Base-by-base conservation (phyloP, 1,284 basidiomycete species). In the Trametes hirsuta region DNA sequence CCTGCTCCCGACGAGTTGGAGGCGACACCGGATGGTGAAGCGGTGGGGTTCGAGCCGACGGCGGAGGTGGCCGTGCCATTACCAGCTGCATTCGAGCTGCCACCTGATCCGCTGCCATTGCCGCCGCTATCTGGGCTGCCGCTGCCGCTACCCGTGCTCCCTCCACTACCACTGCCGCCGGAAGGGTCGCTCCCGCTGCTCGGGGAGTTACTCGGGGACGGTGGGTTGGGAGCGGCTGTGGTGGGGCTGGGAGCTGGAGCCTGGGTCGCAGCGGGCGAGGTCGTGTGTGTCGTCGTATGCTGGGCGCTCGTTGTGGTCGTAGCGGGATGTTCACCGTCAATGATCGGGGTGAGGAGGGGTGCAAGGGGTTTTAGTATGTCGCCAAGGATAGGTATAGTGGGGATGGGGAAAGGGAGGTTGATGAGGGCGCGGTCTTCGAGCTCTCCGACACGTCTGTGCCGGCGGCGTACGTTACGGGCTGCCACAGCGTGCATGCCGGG, bases 321-420 rank as follows among this genome's bases (percentile, higher is more conserved):
- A 9, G 54, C 62, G 45, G 49, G 62, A 41, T 56, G 58, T 18
- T 48, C 41, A 44, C 69, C 73, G 40, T 57, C 69, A 44, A 66
- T 66, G 51, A 73, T 35, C 2, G 67, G 66, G 4, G 69, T 66
- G 55, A 82, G 55, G 14, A 84, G 18, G 30, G 77, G 68, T 8
- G 66, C 71, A 21, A 77, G 49, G 3, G 56, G 56, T 40, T 58
- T 47, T 15, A 58, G 25, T 3, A 83, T 12, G 3, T 77, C 75
- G 34, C 68, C 70, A 37, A 82, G 66, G 21, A 85, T 52, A 1
- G 82, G 79, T 36, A 82, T 71, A 10, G 77, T 75, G 15, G 79
- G 79, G 36, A 81, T 49, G 12, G 76, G 70, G 36, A 79, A 59
- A 35, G 80, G 75, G 1, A 81, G 64, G 47, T 76, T 74, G 45